Evolutionary conservation across 2,329 filamentous ascomycete species (phyloP).

Genomic region (Cercospora nicotianae): DNA sequence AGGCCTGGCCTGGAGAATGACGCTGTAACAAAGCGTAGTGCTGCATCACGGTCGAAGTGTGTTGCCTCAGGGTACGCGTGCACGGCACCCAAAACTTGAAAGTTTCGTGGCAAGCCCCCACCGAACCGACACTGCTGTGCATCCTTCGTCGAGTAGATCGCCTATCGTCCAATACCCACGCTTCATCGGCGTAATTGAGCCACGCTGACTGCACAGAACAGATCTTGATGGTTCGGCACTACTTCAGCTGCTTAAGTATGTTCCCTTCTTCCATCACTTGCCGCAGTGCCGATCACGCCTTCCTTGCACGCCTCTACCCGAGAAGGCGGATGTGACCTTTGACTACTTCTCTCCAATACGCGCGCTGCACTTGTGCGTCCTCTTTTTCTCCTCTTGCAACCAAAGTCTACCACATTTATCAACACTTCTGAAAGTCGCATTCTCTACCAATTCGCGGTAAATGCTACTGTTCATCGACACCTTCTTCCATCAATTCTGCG

Average conservation of each 20-base stretch:
- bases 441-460: background rate
- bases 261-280: background rate
- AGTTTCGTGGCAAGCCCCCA: background rate
- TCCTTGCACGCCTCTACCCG: background rate
- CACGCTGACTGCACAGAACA: background rate
- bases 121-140: background rate
- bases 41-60: background rate
- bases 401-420: background rate
- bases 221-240: conserved; percentile 1
- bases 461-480: conserved; percentile 21
- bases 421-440: background rate
- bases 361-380: background rate
- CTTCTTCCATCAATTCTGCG: conserved; percentile 22
- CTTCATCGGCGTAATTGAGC: background rate
- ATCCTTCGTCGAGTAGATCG: background rate
- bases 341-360: background rate
- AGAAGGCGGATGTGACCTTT: background rate
- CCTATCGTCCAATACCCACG: background rate
- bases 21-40: background rate
- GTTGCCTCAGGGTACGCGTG: background rate
- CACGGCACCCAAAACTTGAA: background rate
- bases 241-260: background rate
- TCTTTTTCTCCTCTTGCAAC: background rate
- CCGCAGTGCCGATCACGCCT: conserved; percentile 1
- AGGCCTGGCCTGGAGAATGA: background rate